Evolutionary conservation across 495 filamentous ascomycete genomes (phyloP), one percentile per base, ranked within the genome.

Genomic region (Xylaria bambusicola): DNA sequence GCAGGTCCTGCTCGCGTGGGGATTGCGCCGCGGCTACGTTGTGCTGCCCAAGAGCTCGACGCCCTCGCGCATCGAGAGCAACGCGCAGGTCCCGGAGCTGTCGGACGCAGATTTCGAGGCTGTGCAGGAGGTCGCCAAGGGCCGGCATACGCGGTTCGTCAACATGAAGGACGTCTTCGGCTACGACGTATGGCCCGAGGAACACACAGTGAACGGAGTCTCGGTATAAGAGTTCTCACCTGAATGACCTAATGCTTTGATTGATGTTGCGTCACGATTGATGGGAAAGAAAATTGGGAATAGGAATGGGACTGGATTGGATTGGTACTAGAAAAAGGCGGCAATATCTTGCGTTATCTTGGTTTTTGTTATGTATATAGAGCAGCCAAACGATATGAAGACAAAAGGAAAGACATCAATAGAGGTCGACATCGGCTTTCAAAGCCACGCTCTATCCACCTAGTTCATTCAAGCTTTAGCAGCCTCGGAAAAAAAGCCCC

Each of bases 121-220:
- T 13, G 55, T 80, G 45, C 62, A 78, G 61, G 62, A 63, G 23
- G 76, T 80, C 1, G 75, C 77, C 3, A 66, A 65, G 73, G 86
- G 71, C 27, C 60, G 73, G 52, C 82, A 86, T 66, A 79, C 76
- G 56, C 82, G 88, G 55, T 91, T 92, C 68, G 87, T 92, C 40
- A 90, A 92, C 73, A 91, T 91, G 88, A 91, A 88, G 77, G 86
- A 91, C 54, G 79, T 75, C 1, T 83, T 83, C 65, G 78, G 80
- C 12, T 80, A 76, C 48, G 74, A 83, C 56, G 68, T 79, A 23
- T 79, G 77, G 77, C 70, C 79, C 3, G 78, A 74, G 42, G 81
- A 82, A 65, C 51, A 68, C 15, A 68, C 65, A n/a, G 18, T 45
- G 82, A 80, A 51, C 84, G 66, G 84, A 79, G 13, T 84, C 35